phyloP scores from a whole-genome alignment of 148 eudicot species.

The Limonium bicolor region DNA sequence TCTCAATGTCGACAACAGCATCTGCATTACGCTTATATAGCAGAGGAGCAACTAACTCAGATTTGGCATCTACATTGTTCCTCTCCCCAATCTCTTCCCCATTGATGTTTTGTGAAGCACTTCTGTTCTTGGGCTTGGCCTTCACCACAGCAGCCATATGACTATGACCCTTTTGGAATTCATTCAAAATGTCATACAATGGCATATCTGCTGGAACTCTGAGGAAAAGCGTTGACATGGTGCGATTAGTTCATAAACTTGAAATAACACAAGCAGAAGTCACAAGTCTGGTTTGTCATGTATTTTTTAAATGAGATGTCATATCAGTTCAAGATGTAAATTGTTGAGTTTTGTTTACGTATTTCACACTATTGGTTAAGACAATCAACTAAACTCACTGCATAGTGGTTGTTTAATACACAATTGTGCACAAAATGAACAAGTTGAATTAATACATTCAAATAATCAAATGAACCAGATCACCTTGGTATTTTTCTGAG shows the following conservation, averaged over 20 bases:
- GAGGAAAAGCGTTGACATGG: slow-evolving; percentile 3
- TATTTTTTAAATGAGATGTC: no score
- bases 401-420: no score
- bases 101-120: slow-evolving; percentile 10
- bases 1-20: slow-evolving; percentile 59
- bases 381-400: no score
- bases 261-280: no score
- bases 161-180: slow-evolving; percentile 91
- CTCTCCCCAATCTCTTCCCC: slow-evolving; percentile 24
- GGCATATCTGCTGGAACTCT: slow-evolving; percentile 95
- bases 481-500: slow-evolving; percentile 87
- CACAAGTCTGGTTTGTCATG: no score
- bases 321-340: no score
- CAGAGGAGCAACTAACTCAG: slow-evolving; percentile 44
- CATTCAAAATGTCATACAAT: slow-evolving; percentile 79
- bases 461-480: not conserved
- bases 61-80: slow-evolving; percentile 10
- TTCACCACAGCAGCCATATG: slow-evolving; percentile 97
- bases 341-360: no score
- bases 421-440: no score
- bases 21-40: slow-evolving; percentile 33
- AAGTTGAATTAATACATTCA: not conserved
- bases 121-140: slow-evolving; percentile 31
- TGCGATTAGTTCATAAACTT: no score
- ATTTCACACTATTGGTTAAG: not conserved